A percentile compares a stretch with the other conserved stretches of the same genome.
phyloP scores from a whole-genome alignment of 257 asterid genomes.

The Thymus quinquecostatus region DNA sequence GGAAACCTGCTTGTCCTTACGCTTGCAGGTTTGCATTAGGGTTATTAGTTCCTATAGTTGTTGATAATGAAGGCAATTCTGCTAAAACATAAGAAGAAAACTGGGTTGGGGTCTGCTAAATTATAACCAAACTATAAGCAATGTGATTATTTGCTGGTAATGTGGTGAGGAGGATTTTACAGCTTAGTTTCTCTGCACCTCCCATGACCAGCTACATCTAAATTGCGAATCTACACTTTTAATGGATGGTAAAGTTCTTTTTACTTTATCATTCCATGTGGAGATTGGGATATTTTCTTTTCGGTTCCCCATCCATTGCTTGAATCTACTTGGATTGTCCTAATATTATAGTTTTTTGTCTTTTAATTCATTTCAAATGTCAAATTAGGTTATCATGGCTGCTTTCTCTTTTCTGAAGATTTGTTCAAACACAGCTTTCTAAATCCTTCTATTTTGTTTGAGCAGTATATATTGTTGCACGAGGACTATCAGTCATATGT shows the following conservation, averaged over 20 bases:
- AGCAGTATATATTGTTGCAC: conserved; percentile 86
- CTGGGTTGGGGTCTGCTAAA: conserved; percentile 1
- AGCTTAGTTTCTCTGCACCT: conserved; percentile 43
- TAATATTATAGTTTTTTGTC: conserved; percentile 13
- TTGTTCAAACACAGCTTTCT: conserved; percentile 14
- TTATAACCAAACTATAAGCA: not conserved
- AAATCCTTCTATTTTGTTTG: conserved; percentile 29
- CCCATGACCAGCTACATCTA: conserved; percentile 55
- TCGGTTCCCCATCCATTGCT: not conserved
- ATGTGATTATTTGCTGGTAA: conserved; percentile 44
- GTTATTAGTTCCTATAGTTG: conserved; percentile 9
- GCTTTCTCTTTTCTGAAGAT: conserved; percentile 22
- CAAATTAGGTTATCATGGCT: conserved; percentile 4
- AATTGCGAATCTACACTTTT: conserved; percentile 42
- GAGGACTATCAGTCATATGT: conserved; percentile 93
- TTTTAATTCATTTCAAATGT: conserved; percentile 11
- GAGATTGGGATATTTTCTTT: conserved; percentile 40
- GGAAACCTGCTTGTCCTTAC: conserved; percentile 6
- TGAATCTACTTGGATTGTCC: not conserved
- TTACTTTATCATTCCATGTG: conserved; percentile 35
- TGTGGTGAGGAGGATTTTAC: conserved; percentile 48
- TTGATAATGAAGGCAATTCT: conserved; percentile 19
- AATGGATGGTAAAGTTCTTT: conserved; percentile 29
- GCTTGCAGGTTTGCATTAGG: conserved; percentile 16
- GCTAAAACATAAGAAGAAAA: conserved; percentile 6